These are phyloP conservation scores for Cynara cardunculus DNA, from an alignment of 129 eudicot genomes.

Conservation along the genomic window DNA sequence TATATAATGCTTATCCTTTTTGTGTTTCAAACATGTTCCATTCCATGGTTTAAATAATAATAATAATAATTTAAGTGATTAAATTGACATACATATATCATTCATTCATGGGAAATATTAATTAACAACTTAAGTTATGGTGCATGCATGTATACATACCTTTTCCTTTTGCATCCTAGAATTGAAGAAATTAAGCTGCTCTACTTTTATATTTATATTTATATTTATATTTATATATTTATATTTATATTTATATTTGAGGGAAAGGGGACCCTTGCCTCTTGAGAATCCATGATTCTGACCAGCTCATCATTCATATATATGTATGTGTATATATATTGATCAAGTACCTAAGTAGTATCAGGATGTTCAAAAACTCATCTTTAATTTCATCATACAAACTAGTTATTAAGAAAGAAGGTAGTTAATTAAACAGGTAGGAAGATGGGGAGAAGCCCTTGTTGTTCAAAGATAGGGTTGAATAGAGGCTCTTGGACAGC, in stretches of 20 bases:
- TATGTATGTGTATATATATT: neutral
- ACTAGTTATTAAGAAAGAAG: neutral
- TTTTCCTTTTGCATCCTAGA: neutral
- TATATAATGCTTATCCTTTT: too few species aligned
- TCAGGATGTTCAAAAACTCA: neutral
- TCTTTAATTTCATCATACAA: neutral
- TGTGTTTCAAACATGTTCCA: too few species aligned
- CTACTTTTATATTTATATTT: too few species aligned
- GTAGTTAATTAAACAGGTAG: neutral
- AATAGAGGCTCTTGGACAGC: slow-evolving; percentile 48
- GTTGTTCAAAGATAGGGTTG: slow-evolving; percentile 40
- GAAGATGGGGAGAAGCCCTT: slow-evolving; percentile 43
- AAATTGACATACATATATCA: too few species aligned
- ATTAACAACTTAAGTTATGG: neutral
- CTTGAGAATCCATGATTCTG: too few species aligned
- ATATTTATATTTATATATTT: too few species aligned
- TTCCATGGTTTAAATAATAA: too few species aligned
- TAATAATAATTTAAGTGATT: too few species aligned
- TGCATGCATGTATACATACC: neutral
- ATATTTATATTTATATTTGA: too few species aligned
- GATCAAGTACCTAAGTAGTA: neutral
- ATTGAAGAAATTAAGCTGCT: too few species aligned
- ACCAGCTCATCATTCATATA: neutral
- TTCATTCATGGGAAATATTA: too few species aligned
- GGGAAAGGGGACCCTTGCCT: too few species aligned